Conservation (phyloP, 176 grass and related monocot species). For the Avena atlantica region DNA sequence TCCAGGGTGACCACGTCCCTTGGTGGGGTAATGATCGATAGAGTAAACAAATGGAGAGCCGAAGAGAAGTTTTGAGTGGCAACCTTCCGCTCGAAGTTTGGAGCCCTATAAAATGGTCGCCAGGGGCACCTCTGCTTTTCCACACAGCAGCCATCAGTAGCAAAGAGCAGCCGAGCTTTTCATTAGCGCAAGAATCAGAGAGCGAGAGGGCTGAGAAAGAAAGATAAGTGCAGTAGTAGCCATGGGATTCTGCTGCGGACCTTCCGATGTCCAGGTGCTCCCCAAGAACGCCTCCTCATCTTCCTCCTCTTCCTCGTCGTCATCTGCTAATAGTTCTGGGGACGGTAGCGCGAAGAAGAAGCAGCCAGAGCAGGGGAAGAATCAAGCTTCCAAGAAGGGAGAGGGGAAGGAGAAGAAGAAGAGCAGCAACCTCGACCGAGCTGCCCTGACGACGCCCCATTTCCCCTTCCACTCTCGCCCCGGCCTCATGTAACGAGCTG, state of each 20-base stretch:
- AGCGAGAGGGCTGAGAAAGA: no score
- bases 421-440: slow-evolving; percentile 29
- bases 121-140: neutral
- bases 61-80: no score
- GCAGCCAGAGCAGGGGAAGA: neutral
- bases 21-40: no score
- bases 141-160: neutral
- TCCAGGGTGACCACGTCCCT: neutral
- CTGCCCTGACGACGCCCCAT: slow-evolving; percentile 4
- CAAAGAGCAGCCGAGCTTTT: neutral
- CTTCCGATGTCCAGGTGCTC: slow-evolving; percentile 46
- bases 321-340: neutral
- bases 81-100: neutral
- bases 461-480: slow-evolving; percentile 50
- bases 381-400: neutral
- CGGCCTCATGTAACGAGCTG: neutral
- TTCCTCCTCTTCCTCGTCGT: neutral
- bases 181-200: neutral
- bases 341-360: neutral
- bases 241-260: slow-evolving; percentile 45
- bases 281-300: slow-evolving; percentile 9
- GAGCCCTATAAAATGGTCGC: neutral
- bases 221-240: no score
- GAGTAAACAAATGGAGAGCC: no score
- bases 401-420: neutral